A percentile compares a stretch with the other conserved stretches of the same genome.
These are phyloP conservation scores for Amanita polypyramis DNA, from an alignment of 768 basidiomycete genomes.

Conservation along the genomic window DNA sequence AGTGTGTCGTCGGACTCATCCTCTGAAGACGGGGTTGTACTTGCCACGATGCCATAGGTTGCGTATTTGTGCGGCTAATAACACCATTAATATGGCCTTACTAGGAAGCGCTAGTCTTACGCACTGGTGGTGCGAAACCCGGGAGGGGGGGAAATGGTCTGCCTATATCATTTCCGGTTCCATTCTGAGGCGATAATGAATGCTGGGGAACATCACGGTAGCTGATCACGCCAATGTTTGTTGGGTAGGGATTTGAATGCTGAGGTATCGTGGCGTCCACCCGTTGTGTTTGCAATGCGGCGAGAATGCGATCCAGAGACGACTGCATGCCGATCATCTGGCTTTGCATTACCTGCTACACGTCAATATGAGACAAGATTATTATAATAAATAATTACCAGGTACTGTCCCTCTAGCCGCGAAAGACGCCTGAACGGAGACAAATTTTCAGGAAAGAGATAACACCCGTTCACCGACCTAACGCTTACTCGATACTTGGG, in stretches of 20 bases:
- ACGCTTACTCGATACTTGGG: conserved; percentile 63
- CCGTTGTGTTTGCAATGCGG: conserved; percentile 43
- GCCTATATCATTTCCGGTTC: conserved; percentile 20
- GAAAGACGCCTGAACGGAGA: conserved; percentile 54
- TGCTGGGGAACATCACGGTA: conserved; percentile 23
- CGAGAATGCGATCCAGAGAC: conserved; percentile 73
- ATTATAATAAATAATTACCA: conserved; percentile 35
- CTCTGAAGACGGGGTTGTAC: conserved; percentile 76
- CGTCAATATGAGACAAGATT: conserved; percentile 2
- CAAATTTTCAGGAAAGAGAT: background rate
- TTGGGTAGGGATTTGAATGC: conserved; percentile 24
- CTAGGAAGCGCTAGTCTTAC: conserved; percentile 16
- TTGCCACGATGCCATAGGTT: conserved; percentile 82
- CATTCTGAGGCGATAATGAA: conserved; percentile 27
- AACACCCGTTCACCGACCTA: conserved; percentile 6
- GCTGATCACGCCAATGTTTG: conserved; percentile 18
- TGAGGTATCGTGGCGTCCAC: conserved; percentile 22
- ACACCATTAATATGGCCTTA: conserved; percentile 10
- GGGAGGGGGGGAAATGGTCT: conserved; percentile 75
- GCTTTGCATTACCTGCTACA: conserved; percentile 71
- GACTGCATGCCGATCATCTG: conserved; percentile 95
- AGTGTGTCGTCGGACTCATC: conserved; percentile 89
- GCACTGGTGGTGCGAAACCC: conserved; percentile 83
- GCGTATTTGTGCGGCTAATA: conserved; percentile 79
- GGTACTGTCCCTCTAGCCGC: conserved; percentile 77